A percentile compares a stretch with the other conserved stretches of the same genome.
Evolutionary conservation across 2,329 filamentous ascomycete genomes (phyloP).

Genomic region (Aspergillus terreus): DNA sequence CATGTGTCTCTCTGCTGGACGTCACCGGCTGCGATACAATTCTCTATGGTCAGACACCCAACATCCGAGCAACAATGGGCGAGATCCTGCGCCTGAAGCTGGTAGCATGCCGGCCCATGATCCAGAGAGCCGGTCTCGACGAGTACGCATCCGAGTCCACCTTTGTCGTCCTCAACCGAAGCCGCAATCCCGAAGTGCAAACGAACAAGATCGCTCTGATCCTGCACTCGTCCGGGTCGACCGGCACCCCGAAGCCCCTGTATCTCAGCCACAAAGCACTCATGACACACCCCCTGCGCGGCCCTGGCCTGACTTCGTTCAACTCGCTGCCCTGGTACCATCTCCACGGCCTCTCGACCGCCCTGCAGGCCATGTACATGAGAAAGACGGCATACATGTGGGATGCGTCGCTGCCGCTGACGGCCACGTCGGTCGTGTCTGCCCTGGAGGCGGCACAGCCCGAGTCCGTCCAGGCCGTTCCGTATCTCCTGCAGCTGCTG

Average conservation of each 20-base stretch:
- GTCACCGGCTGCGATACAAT: constrained; percentile 32
- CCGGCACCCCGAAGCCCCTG: constrained; percentile 46
- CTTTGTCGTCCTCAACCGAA: constrained; percentile 15
- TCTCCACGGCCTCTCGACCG: constrained; percentile 40
- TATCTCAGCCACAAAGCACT: constrained; percentile 41
- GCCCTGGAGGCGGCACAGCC: constrained; percentile 36
- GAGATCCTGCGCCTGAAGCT: constrained; percentile 23
- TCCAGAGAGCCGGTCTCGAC: constrained; percentile 9
- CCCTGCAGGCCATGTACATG: constrained; percentile 44
- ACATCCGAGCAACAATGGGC: constrained; percentile 30
- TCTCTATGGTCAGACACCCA: constrained; percentile 34
- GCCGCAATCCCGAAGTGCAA: constrained; percentile 23
- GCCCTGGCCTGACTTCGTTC: constrained; percentile 39
- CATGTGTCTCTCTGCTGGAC: constrained; percentile 40
- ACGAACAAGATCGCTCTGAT: constrained; percentile 36
- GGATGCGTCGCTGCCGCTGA: constrained; percentile 39
- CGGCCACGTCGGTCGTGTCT: constrained; percentile 31
- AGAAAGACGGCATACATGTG: constrained; percentile 40
- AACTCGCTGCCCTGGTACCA: constrained; percentile 46
- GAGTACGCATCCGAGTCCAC: constrained; percentile 11
- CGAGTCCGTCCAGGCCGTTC: constrained; percentile 41
- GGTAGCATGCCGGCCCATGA: constrained; percentile 23
- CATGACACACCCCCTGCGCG: constrained; percentile 33
- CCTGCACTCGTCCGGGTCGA: constrained; percentile 49
- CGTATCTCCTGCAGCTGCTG: constrained; percentile 41